Evolutionary conservation across 257 asterid genomes (phyloP).

Genomic region (Lithospermum erythrorhizon): DNA sequence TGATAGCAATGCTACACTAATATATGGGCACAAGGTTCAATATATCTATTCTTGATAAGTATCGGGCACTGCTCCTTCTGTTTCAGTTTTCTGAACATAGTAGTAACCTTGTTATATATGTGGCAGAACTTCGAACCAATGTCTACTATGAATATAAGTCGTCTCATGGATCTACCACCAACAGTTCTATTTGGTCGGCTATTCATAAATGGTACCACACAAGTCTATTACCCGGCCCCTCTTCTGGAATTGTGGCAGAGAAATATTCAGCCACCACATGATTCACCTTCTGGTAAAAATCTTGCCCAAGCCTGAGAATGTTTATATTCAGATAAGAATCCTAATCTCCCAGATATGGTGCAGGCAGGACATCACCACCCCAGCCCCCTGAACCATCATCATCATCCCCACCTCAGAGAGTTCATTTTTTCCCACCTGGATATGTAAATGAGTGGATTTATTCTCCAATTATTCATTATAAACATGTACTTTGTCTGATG

Average conservation of each 20-base stretch:
- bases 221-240: conserved; percentile 53
- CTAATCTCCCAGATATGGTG: conserved; percentile 13
- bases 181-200: conserved; percentile 44
- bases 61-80: conserved; percentile 2
- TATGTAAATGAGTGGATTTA: conserved; percentile 33
- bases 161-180: conserved; percentile 68
- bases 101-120: conserved; percentile 6
- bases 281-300: conserved; percentile 76
- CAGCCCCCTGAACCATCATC: conserved; percentile 62
- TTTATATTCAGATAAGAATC: neutral
- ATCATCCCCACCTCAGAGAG: conserved; percentile 47
- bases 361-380: conserved; percentile 45
- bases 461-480: neutral
- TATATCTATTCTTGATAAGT: neutral
- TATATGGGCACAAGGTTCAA: neutral
- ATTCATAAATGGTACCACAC: conserved; percentile 23
- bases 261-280: conserved; percentile 51
- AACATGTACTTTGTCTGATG: conserved; percentile 14
- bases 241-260: conserved; percentile 54
- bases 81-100: conserved; percentile 4
- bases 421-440: conserved; percentile 25
- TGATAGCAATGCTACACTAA: neutral
- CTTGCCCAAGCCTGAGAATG: conserved; percentile 5
- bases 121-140: conserved; percentile 36
- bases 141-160: conserved; percentile 41